Conservation (phyloP, 192 early-diverging fungal species). For the Chytriomyces sp. region DNA sequence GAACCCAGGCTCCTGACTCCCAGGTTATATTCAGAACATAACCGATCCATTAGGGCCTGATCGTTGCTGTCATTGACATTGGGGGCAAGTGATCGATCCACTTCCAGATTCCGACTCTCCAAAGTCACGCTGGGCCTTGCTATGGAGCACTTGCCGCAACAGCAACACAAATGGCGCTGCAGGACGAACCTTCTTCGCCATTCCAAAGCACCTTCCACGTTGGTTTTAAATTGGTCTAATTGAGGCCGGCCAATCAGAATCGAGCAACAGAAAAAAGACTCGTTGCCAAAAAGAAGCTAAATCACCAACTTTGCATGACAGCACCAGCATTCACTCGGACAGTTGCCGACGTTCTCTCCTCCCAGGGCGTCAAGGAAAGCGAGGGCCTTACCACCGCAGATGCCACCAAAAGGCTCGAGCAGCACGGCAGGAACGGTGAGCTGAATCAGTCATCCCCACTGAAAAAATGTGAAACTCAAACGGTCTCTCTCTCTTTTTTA, state of each 20-base stretch:
- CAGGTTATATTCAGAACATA: too few species aligned
- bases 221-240: background rate
- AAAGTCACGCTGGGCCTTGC: background rate
- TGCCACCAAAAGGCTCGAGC: constrained; percentile 60
- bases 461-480: background rate
- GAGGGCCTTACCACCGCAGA: constrained; percentile 73
- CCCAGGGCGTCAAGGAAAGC: constrained; percentile 68
- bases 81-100: too few species aligned
- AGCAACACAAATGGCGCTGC: background rate
- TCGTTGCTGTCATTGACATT: background rate
- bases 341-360: constrained; percentile 67
- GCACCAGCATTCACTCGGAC: constrained; percentile 55
- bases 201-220: background rate
- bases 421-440: constrained; percentile 81
- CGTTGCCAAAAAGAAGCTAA: background rate
- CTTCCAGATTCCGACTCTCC: background rate
- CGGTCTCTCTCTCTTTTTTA: background rate
- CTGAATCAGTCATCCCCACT: background rate
- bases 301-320: background rate
- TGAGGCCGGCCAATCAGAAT: too few species aligned
- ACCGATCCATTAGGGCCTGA: too few species aligned
- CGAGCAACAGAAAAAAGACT: too few species aligned
- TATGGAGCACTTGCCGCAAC: background rate
- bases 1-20: background rate
- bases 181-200: background rate